Percentiles rank a stretch among this genome's conserved stretches.
These are phyloP conservation scores for Mycena venus DNA, from an alignment of 768 basidiomycete species.

Conservation along the genomic window DNA sequence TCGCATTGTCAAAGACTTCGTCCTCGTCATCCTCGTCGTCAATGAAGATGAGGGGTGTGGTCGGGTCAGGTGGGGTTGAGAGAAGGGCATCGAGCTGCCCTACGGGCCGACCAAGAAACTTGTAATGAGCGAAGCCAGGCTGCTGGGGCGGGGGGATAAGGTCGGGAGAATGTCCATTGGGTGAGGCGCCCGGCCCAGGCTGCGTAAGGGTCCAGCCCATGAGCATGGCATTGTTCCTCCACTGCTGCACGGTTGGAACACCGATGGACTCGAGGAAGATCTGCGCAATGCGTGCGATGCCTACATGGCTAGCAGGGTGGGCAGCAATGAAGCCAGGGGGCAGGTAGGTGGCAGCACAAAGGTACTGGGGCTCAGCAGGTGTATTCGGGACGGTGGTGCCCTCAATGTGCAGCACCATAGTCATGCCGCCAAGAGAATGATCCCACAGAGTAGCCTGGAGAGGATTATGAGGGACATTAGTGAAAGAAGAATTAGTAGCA, in stretches of 20 bases:
- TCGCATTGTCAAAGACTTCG: too few species aligned
- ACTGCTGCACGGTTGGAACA: not conserved
- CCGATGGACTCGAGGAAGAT: conserved; percentile 1
- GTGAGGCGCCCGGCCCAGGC: not conserved
- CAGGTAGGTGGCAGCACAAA: not conserved
- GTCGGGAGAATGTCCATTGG: not conserved
- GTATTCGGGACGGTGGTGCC: not conserved
- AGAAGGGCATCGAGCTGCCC: not conserved
- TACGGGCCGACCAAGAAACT: not conserved
- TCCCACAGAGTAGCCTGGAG: conserved; percentile 4
- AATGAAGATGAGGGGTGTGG: not conserved
- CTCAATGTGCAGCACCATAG: not conserved
- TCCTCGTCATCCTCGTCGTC: conserved; percentile 11
- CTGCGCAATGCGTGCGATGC: not conserved
- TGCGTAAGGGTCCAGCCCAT: conserved; percentile 1
- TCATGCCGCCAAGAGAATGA: not conserved
- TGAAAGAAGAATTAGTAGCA: not conserved
- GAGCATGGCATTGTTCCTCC: not conserved
- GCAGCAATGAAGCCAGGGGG: not conserved
- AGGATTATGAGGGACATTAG: not conserved
- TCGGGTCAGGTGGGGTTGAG: too few species aligned
- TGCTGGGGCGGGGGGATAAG: not conserved
- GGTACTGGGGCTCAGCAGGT: not conserved
- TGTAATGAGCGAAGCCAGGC: not conserved
- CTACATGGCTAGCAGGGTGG: not conserved